phyloP scores from a whole-genome alignment of 1,139 yeast genomes.

The Debaryomyces fabryi region DNA sequence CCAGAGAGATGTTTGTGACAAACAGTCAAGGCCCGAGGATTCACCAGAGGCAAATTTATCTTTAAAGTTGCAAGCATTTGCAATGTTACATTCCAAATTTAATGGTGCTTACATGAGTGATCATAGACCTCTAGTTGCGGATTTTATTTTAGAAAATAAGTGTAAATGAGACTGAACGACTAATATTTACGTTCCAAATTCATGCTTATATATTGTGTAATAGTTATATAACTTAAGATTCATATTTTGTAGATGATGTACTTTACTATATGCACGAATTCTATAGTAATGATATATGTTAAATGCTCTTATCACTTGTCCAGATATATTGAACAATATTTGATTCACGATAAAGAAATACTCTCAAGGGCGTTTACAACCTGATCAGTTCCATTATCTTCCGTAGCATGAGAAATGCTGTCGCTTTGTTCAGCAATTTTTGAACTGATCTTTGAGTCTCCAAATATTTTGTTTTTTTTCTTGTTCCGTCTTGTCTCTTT shows the following conservation, averaged over 20 bases:
- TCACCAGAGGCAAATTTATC: constrained; percentile 17
- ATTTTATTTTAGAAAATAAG: constrained; percentile 25
- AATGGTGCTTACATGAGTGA: constrained; percentile 51
- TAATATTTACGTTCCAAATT: not conserved
- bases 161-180: constrained; percentile 11
- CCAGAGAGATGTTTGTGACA: constrained; percentile 21
- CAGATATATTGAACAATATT: not conserved
- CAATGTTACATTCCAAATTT: constrained; percentile 49
- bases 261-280: too few relatives aligned
- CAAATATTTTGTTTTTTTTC: not conserved
- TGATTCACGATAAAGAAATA: not conserved
- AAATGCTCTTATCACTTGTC: not conserved
- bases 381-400: not conserved
- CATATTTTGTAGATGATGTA: not conserved
- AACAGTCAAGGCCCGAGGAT: constrained; percentile 8
- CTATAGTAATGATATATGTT: too few relatives aligned
- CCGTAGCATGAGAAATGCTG: not conserved
- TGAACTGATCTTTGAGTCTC: not conserved
- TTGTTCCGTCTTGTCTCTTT: not conserved
- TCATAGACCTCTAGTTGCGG: constrained; percentile 58
- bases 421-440: not conserved
- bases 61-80: constrained; percentile 36
- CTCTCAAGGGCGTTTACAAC: not conserved
- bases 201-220: not conserved
- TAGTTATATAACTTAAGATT: not conserved